phyloP scores from a whole-genome alignment of 176 grass and related monocot species.

The Rhipidocladum racemiflorum region DNA sequence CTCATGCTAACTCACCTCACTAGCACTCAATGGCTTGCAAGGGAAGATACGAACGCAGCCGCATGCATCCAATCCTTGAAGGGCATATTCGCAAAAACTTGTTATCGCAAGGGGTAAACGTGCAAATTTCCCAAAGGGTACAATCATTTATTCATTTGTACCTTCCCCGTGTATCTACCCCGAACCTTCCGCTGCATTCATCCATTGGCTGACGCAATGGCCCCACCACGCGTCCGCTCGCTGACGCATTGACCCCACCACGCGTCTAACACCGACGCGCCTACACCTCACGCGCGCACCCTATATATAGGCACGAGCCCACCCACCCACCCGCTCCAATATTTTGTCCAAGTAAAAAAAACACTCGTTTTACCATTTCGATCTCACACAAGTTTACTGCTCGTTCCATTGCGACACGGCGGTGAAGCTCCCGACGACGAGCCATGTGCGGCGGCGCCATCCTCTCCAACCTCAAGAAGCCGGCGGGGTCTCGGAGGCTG shows the following conservation, averaged over 20 bases:
- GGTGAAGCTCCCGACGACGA: constrained; percentile 22
- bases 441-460: constrained; percentile 92
- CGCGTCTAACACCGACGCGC: not conserved
- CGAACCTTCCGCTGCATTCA: not conserved
- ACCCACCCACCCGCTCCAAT: constrained; percentile 2
- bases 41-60: too few relatives aligned
- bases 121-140: not conserved
- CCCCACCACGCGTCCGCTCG: not conserved
- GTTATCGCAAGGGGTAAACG: not conserved
- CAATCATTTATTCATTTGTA: not conserved
- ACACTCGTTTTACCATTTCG: constrained; percentile 8
- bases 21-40: too few relatives aligned
- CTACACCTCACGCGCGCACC: not conserved
- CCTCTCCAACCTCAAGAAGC: constrained; percentile 38
- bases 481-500: constrained; percentile 23
- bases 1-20: not conserved
- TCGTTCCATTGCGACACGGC: not conserved
- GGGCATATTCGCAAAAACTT: fast-evolving
- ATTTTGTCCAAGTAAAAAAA: not conserved
- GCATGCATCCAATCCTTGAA: not conserved
- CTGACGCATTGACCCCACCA: not conserved
- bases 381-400: not conserved
- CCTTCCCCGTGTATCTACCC: not conserved
- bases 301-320: constrained; percentile 22
- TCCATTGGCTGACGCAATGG: not conserved